Percentiles rank a stretch among this genome's conserved stretches.
Evolutionary conservation across 2,329 filamentous ascomycete genomes (phyloP).

Genomic region (Dendrostoma leiphaemia): DNA sequence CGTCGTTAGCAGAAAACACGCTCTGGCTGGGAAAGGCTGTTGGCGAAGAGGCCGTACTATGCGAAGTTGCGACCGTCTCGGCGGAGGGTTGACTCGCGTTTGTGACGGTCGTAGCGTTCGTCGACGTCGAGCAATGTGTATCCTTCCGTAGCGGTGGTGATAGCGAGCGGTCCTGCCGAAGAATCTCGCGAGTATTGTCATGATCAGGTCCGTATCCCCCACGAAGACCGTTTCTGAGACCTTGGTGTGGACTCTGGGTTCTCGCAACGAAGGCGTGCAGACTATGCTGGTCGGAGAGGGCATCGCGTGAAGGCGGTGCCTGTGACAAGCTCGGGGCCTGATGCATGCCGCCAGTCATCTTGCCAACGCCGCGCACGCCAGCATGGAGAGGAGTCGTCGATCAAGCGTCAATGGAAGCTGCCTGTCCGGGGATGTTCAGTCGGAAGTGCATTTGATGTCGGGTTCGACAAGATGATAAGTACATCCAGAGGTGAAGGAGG

Average conservation of each 20-base stretch:
- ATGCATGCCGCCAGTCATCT: slow-evolving; percentile 27
- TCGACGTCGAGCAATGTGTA: slow-evolving; percentile 53
- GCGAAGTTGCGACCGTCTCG: slow-evolving; percentile 50
- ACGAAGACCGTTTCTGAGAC: slow-evolving; percentile 4
- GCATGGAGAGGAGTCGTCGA: too few species aligned
- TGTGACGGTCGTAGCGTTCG: slow-evolving; percentile 44
- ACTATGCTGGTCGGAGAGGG: slow-evolving; percentile 10
- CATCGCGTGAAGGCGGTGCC: slow-evolving; percentile 26
- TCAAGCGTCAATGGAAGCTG: too few species aligned
- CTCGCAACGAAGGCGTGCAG: background rate
- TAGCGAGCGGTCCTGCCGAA: slow-evolving; percentile 21
- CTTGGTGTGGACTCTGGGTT: slow-evolving; percentile 12
- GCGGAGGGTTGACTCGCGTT: slow-evolving; percentile 36
- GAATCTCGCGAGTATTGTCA: background rate
- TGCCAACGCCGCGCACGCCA: background rate
- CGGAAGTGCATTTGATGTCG: background rate
- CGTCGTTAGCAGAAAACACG: slow-evolving; percentile 56
- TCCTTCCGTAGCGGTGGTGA: slow-evolving; percentile 43
- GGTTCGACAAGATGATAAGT: too few species aligned
- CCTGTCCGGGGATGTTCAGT: background rate
- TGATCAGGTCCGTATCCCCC: background rate
- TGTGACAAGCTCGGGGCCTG: slow-evolving; percentile 30
- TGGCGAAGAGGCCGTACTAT: slow-evolving; percentile 49
- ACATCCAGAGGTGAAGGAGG: too few species aligned
- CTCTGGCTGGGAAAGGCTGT: slow-evolving; percentile 41